Base-by-base conservation (phyloP, 192 early-diverging fungal genomes). In the Backusella circina region DNA sequence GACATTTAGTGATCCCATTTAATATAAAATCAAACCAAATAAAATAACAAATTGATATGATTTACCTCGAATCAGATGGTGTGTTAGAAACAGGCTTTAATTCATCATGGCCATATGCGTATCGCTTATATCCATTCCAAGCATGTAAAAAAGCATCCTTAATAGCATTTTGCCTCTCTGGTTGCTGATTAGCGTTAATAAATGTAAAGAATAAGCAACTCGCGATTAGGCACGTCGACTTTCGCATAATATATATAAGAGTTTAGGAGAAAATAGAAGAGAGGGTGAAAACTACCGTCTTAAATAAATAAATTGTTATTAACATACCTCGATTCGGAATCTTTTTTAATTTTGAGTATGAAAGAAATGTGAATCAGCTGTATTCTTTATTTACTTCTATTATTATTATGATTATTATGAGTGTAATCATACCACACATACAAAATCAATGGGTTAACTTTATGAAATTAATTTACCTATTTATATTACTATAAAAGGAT, bases 21-120 rank as follows among this genome's bases (percentile, higher is more conserved):
- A 70, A 47, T 70, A 39, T 21, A 41, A 47, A 50, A 61, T 23
- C 2, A 64, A 21, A 36, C 13, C 13, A 41, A 41, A n/a, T 5
- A 39, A 3, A 8, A 39, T 0, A 36, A 30, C 61, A 9, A 13
- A 32, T 1, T 15, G 2, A 16, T 30, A 15, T 44, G 0, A 10
- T 57, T 75, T 78, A 82, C 81, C 81, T 74, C 30, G 68, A 73
- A 76, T 88, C 73, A 21, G 38, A 66, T 51, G 47, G 8, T 13
- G 69, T 36, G 18, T 83, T 83, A 8, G 65, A 69, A 5, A 88
- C 61, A 13, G 88, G 83, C 1, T 31, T 54, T 32, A 89, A 65
- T 75, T 93, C 92, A 68, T 98, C 96, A 4, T 86, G 79, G 3
- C 93, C 94, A 75, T 88, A 94, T 0, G 95, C 94, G 39, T 92